Base-by-base conservation (phyloP, 2,329 filamentous ascomycete species). In the Calonectria naviculata region DNA sequence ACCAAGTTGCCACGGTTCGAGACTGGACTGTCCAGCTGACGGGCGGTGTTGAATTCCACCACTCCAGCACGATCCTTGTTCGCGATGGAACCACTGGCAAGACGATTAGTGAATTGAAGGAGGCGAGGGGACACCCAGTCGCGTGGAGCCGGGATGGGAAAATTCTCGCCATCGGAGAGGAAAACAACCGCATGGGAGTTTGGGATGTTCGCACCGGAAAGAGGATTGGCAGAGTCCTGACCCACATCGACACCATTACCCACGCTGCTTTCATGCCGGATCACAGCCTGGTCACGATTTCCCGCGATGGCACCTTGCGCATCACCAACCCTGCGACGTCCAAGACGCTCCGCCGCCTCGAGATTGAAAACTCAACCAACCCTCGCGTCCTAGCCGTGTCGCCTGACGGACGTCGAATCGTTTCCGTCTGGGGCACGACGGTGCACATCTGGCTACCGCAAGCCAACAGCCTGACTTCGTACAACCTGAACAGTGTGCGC, bases 391-490 rank as follows among this genome's bases (percentile, higher is more conserved):
- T 86, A 21, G 78, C 76, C 44, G 81, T 84, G 6, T 81, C 81
- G 4, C 71, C 70, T 1, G 79, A 83, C 64, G 83, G 83, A 28
- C 65, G 64, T 9, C 76, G 81, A 36, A 77, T 85, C 24, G 77
- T 82, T 24, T 83, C 81, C 34, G 75, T 86, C 63, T 85, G 84
- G 84, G 83, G 81, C 60, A 70, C 79, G 1, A 79, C 78, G 9
- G 81, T 86, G 15, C 80, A 84, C 74, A 67, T 82, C 49, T 86
- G 84, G 84, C 67, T 80, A 54, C 80, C 84, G 0, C 68, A 74
- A 4, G 74, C 73, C 9, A 81, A 81, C 58, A 74, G 79, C 63
- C 38, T 85, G 56, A 80, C 80, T 0, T 82, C 78, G 4, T 85
- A 84, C 74, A 79, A 80, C 65, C 77, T 85, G 41, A 77, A 80